Base-by-base conservation (phyloP, 129 eudicot species). In the Flaveria linearis region DNA sequence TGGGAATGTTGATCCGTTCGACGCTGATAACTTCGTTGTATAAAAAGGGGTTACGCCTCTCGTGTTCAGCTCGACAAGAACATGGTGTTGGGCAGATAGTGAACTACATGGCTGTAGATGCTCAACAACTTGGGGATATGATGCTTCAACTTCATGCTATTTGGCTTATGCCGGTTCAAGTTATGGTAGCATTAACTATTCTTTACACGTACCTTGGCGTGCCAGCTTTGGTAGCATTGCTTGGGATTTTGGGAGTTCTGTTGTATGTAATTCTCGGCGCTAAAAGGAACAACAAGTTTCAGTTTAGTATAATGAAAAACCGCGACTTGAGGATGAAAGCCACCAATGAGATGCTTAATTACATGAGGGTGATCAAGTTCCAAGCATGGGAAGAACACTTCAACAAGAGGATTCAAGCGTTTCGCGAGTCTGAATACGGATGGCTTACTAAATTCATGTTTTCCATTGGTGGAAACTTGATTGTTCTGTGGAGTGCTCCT, bases 341-440 rank as follows among this genome's bases (percentile, higher is more conserved):
- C 2, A 88, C 85, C 0, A 92, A 92, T 17, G 98, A 92, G 81
- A 90, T 90, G 98, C 94, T 92, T n/a, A 88, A 70, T 81, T 87
- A 92, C 80, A 92, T 92, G 98, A 79, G 96, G 36, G 98, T 87
- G 45, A 92, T 93, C 41, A 93, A 93, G 84, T 90, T 90, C 75
- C 98, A 93, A 64, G 98, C 98, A 3, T 93, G 98, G 98, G 98
- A 92, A 79, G 94, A 92, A 13, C 94, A 87, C 41, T 92, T 92
- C 76, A 84, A 83, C 84, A 53, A 88, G 78, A 86, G 94, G 73
- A 89, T 92, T 73, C 87, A 76, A 49, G 52, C 85, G 1, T 86
- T 87, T 36, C 87, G 98, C 3, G 89, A 85, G 63, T 82, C 84
- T 7, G 98, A 93, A 74, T 93, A 81, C 43, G 73, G 79, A 0